These are phyloP conservation scores for Cercospora beticola DNA, from an alignment of 2,329 filamentous ascomycete species.

Conservation along the genomic window DNA sequence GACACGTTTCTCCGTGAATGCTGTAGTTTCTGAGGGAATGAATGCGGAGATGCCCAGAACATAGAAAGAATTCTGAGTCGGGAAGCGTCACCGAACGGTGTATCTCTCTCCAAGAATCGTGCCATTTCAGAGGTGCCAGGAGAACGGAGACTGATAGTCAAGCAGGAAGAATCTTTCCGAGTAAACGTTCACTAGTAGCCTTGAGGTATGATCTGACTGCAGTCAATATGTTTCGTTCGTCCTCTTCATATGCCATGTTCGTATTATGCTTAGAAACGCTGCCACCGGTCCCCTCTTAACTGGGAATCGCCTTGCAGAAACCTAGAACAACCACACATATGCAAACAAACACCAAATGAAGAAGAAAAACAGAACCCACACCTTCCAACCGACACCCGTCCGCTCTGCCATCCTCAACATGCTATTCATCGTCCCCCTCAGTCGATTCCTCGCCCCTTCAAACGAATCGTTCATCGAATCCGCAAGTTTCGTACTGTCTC, in stretches of 20 bases:
- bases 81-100: no score
- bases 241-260: not conserved
- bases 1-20: no score
- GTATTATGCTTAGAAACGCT: not conserved
- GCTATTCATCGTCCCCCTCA: slow-evolving; percentile 91
- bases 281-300: not conserved
- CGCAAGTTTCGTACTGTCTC: slow-evolving; percentile 80
- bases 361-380: slow-evolving; percentile 87
- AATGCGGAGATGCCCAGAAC: no score
- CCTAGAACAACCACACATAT: slow-evolving; percentile 80
- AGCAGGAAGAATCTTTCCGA: no score
- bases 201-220: not conserved
- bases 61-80: no score
- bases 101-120: no score
- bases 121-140: no score
- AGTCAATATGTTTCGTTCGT: not conserved
- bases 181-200: no score
- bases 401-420: slow-evolving; percentile 95
- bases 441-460: slow-evolving; percentile 74
- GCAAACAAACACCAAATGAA: slow-evolving; percentile 80
- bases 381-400: slow-evolving; percentile 93
- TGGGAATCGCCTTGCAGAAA: not conserved
- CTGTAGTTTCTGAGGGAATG: no score
- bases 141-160: no score
- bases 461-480: slow-evolving; percentile 97